Percentiles rank a stretch among this genome's conserved stretches.
Evolutionary conservation across 139 green algal species (phyloP).

Genomic region (Closterium sp.): DNA sequence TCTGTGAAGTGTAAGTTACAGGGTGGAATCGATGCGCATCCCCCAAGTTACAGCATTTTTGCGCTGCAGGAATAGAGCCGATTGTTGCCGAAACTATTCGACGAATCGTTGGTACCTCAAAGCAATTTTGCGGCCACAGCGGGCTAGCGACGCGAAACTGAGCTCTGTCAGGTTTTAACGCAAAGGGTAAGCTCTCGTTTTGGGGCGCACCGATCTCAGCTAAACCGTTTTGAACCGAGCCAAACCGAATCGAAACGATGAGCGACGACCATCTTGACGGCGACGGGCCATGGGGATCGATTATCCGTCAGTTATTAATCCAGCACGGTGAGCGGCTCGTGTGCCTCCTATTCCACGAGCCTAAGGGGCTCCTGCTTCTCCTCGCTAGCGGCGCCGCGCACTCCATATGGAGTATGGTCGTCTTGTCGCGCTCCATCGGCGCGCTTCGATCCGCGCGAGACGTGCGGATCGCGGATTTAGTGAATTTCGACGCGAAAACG

Average conservation of each 20-base stretch:
- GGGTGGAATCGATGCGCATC: no score
- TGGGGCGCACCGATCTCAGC: neutral
- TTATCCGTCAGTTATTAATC: neutral
- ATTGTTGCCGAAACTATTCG: no score
- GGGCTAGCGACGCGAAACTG: no score
- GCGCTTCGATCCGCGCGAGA: neutral
- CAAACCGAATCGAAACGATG: neutral
- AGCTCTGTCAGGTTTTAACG: no score
- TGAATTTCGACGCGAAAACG: neutral
- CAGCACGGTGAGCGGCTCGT: neutral
- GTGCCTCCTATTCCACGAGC: neutral
- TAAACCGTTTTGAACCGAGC: neutral
- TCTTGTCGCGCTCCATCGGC: neutral
- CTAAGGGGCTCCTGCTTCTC: neutral
- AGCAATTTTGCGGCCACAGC: no score
- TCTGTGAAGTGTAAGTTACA: no score
- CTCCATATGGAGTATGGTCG: neutral
- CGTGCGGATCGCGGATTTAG: neutral
- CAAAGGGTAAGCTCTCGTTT: neutral
- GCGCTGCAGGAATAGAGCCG: no score
- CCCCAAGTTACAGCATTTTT: no score
- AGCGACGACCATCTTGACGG: neutral
- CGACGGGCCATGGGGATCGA: neutral
- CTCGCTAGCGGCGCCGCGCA: neutral
- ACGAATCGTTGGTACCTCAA: no score